phyloP scores from a whole-genome alignment of 164 flowering plant species.

The Echeveria elegans region DNA sequence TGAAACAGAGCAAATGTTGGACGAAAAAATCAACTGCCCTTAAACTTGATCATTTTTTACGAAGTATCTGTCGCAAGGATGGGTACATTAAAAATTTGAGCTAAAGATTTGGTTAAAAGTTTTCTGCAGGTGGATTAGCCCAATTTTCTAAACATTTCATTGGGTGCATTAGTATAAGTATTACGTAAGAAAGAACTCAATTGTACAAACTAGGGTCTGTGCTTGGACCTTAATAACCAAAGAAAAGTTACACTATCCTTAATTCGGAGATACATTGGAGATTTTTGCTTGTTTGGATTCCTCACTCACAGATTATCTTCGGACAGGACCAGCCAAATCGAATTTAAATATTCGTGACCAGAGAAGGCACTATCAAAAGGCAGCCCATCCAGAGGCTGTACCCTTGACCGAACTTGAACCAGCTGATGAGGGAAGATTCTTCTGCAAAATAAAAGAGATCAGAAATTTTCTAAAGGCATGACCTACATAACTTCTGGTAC shows the following conservation, averaged over 20 bases:
- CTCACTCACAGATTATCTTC: neutral
- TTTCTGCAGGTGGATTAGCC: too few relatives aligned
- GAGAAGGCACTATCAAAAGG: slow-evolving; percentile 41
- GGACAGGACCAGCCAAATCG: neutral
- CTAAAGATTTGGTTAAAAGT: too few relatives aligned
- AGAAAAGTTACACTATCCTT: neutral
- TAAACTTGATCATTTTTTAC: too few relatives aligned
- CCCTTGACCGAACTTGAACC: slow-evolving; percentile 49
- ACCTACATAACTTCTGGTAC: neutral
- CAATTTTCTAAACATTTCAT: too few relatives aligned
- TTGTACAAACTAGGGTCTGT: too few relatives aligned
- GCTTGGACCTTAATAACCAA: neutral
- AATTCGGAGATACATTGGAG: neutral
- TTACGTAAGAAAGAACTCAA: too few relatives aligned
- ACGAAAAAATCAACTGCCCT: too few relatives aligned
- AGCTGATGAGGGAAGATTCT: slow-evolving; percentile 58
- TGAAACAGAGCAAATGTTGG: too few relatives aligned
- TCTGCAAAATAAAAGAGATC: slow-evolving; percentile 28
- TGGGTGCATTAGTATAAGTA: too few relatives aligned
- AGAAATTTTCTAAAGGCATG: neutral
- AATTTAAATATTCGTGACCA: neutral
- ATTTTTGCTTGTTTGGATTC: neutral
- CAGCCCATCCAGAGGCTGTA: slow-evolving; percentile 92
- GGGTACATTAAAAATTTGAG: too few relatives aligned
- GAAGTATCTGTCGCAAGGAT: too few relatives aligned